These are phyloP conservation scores for Hibiscus tridactylites DNA, from an alignment of 345 rosid genomes.

Conservation along the genomic window DNA sequence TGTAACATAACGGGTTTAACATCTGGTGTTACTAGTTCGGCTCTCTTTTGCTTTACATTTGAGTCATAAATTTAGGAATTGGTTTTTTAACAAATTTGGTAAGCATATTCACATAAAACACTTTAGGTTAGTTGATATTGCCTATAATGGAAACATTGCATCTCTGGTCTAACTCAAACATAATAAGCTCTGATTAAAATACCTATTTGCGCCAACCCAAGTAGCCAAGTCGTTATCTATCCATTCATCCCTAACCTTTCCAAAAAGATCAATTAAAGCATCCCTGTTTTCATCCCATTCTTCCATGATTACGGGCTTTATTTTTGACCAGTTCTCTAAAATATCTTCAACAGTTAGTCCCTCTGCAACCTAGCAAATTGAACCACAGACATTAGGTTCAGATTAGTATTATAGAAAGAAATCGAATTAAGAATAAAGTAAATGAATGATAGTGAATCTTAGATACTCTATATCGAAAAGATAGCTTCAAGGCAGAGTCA, in stretches of 20 bases:
- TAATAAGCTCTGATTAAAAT: conserved; percentile 2
- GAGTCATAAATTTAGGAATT: not conserved
- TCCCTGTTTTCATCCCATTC: conserved; percentile 79
- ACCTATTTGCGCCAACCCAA: conserved; percentile 98
- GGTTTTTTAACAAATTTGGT: not conserved
- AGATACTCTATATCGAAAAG: conserved; percentile 2
- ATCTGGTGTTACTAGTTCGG: not conserved
- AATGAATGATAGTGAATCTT: not conserved
- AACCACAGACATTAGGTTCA: conserved; percentile 19
- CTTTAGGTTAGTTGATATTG: not conserved
- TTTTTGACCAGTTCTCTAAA: conserved; percentile 65
- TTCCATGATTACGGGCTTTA: conserved; percentile 71
- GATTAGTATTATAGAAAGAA: not conserved
- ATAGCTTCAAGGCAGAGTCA: not conserved
- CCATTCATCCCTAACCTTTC: conserved; percentile 92
- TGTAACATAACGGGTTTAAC: not conserved
- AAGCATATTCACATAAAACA: not conserved
- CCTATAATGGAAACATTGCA: not conserved
- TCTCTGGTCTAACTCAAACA: not conserved
- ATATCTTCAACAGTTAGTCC: conserved; percentile 66
- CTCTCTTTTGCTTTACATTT: not conserved
- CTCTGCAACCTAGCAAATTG: conserved; percentile 52
- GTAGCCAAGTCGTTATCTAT: conserved; percentile 58
- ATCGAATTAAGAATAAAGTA: not conserved
- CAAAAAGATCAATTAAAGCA: conserved; percentile 59